These are phyloP conservation scores for Lentinula boryana DNA, from an alignment of 768 basidiomycete genomes.

Conservation along the genomic window DNA sequence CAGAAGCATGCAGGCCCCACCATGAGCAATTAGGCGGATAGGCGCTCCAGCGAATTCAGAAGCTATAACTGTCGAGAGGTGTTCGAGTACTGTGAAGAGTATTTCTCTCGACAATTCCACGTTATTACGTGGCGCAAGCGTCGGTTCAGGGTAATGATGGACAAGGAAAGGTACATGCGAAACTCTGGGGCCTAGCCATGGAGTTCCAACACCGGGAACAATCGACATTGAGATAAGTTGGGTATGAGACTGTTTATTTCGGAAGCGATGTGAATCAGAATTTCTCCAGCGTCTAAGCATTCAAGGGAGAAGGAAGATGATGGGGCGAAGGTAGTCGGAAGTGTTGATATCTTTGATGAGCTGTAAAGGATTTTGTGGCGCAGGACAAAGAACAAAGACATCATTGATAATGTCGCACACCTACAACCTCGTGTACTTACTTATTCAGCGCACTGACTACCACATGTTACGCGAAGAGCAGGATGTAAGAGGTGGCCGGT, in stretches of 20 bases:
- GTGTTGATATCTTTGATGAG: no score
- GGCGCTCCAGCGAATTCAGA: conserved; percentile 37
- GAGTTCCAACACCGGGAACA: background rate
- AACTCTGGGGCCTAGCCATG: background rate
- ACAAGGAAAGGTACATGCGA: background rate
- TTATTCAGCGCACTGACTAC: background rate
- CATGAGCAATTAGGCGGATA: conserved; percentile 61
- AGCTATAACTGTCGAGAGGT: conserved; percentile 38
- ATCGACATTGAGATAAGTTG: background rate
- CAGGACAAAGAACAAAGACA: background rate
- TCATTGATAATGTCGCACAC: background rate
- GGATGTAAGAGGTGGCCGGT: no score
- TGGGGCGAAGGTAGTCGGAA: no score
- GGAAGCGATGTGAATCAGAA: no score
- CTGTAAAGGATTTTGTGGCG: background rate
- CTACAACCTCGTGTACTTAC: background rate
- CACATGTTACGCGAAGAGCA: background rate
- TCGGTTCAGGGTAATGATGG: background rate
- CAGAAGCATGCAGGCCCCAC: conserved; percentile 71
- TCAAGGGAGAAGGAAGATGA: no score
- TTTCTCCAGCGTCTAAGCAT: no score
- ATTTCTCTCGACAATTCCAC: conserved; percentile 32
- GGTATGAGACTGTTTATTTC: no score
- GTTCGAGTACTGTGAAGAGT: conserved; percentile 40
- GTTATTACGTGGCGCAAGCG: conserved; percentile 23